Percentiles rank a stretch among this genome's conserved stretches.
Conservation (phyloP, 805 yeast genomes). For the Metschnikowia baotianmanensis region DNA sequence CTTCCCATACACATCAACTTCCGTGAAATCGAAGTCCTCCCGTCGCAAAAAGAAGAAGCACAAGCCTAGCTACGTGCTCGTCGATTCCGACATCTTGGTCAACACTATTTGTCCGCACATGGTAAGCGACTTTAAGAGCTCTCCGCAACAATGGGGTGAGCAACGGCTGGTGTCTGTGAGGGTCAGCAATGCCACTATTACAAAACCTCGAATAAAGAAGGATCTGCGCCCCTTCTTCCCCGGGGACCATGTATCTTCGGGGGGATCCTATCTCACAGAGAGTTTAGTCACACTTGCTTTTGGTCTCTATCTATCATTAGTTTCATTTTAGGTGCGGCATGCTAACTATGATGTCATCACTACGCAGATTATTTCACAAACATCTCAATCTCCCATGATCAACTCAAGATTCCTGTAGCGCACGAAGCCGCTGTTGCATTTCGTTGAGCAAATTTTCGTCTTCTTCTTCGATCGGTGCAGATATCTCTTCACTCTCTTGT, state of each 20-base stretch:
- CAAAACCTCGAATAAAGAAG: background rate
- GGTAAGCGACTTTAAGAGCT: slow-evolving; percentile 13
- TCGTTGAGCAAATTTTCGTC: slow-evolving; percentile 74
- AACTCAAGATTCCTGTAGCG: slow-evolving; percentile 52
- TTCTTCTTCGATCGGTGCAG: slow-evolving; percentile 41
- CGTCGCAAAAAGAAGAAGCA: background rate
- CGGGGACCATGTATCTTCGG: slow-evolving; percentile 5
- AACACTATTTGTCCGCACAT: slow-evolving; percentile 13
- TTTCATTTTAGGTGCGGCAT: slow-evolving; percentile 1
- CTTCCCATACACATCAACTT: background rate
- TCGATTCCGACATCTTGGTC: slow-evolving; percentile 14
- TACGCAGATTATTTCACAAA: background rate
- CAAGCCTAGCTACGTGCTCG: slow-evolving; percentile 12
- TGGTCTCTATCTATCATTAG: slow-evolving; percentile 2
- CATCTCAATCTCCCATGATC: background rate
- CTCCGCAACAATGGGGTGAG: slow-evolving; percentile 12
- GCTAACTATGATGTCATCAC: background rate
- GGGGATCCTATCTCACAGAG: background rate
- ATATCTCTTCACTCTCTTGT: slow-evolving; percentile 17
- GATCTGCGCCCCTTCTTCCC: slow-evolving; percentile 3
- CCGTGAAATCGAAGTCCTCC: background rate
- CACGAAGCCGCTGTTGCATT: slow-evolving; percentile 86
- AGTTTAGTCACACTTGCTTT: slow-evolving; percentile 2
- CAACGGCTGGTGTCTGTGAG: slow-evolving; percentile 4
- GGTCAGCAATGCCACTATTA: background rate